These are phyloP conservation scores for Dendrocalamus sinicus DNA, from an alignment of 176 grass and related monocot species.

Conservation along the genomic window DNA sequence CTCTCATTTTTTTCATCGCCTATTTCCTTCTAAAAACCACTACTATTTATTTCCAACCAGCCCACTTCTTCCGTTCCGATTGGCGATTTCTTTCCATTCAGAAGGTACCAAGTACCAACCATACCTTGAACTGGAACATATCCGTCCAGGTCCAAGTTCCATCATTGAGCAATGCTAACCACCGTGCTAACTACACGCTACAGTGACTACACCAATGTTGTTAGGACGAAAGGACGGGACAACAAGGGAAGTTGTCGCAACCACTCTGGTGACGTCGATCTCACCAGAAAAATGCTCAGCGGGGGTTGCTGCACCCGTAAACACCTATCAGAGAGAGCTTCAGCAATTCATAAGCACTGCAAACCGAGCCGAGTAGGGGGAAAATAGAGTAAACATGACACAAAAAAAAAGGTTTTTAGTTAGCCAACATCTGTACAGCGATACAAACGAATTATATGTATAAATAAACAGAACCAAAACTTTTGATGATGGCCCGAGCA, in stretches of 20 bases:
- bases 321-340: not conserved
- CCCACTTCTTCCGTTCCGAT: not conserved
- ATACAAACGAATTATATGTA: constrained; percentile 56
- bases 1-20: too few species aligned
- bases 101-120: too few species aligned
- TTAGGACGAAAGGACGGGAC: not conserved
- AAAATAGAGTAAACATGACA: constrained; percentile 37
- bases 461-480: constrained; percentile 44
- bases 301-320: not conserved
- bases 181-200: not conserved
- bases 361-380: too few species aligned
- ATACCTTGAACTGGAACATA: not conserved
- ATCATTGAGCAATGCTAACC: not conserved
- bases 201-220: not conserved
- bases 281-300: not conserved
- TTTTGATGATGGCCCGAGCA: not conserved
- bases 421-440: constrained; percentile 50
- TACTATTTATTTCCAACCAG: too few species aligned
- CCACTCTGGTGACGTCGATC: not conserved
- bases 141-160: not conserved
- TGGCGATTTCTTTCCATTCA: not conserved
- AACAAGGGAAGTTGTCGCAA: not conserved
- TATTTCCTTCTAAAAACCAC: too few species aligned
- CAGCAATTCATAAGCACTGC: not conserved
- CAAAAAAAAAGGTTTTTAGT: constrained; percentile 6